phyloP scores from a whole-genome alignment of 163 green algal species.

The Chlamydomonas reinhardtii region DNA sequence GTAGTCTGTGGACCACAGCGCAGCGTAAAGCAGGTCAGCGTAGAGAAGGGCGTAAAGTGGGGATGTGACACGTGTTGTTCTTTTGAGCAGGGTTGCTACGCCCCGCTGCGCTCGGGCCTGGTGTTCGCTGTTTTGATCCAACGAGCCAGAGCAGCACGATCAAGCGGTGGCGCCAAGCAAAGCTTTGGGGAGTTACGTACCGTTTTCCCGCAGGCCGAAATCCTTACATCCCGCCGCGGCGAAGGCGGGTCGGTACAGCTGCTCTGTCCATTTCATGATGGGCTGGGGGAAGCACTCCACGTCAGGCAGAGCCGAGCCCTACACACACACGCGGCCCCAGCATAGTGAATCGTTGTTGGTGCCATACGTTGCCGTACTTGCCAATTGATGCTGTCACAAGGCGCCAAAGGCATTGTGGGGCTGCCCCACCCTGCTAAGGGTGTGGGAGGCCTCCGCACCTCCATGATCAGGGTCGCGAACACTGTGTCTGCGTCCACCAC shows the following conservation, averaged over 20 bases:
- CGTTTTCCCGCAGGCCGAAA: slow-evolving; percentile 76
- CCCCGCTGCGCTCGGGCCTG: too few species aligned
- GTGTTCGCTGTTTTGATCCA: too few species aligned
- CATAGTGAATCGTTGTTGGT: neutral
- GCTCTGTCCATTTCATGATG: slow-evolving; percentile 94
- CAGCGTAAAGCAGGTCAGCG: too few species aligned
- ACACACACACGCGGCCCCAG: neutral
- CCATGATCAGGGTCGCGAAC: slow-evolving; percentile 88
- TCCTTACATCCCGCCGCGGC: slow-evolving; percentile 39
- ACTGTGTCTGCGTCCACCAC: slow-evolving; percentile 93
- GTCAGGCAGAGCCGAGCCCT: slow-evolving; percentile 56
- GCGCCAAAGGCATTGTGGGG: too few species aligned
- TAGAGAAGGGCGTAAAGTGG: too few species aligned
- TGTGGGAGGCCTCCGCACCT: slow-evolving; percentile 48
- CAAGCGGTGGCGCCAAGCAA: too few species aligned
- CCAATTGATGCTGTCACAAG: too few species aligned
- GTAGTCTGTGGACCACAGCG: slow-evolving; percentile 83
- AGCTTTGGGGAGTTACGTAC: slow-evolving; percentile 50
- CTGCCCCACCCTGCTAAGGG: too few species aligned
- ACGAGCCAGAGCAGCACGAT: too few species aligned
- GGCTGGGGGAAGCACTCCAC: slow-evolving; percentile 84
- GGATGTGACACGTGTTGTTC: too few species aligned
- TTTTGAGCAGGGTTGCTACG: too few species aligned
- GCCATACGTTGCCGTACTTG: too few species aligned
- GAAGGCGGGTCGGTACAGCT: slow-evolving; percentile 82